phyloP scores from a whole-genome alignment of 495 filamentous ascomycete species.

The Penicillium paxilli region DNA sequence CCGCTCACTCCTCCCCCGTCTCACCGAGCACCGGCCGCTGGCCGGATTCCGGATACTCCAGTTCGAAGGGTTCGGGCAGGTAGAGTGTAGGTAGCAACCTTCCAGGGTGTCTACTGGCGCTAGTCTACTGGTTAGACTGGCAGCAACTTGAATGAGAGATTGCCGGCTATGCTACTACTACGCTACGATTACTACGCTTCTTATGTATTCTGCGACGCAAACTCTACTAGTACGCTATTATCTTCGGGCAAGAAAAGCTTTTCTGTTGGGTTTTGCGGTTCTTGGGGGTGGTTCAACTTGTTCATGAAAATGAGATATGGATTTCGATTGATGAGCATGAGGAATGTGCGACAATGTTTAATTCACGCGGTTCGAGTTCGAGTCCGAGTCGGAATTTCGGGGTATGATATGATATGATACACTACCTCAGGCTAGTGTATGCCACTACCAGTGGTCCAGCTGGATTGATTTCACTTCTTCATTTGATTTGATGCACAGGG shows the following conservation, averaged over 20 bases:
- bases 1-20: conserved; percentile 27
- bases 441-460: too few relatives aligned
- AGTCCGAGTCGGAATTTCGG: too few relatives aligned
- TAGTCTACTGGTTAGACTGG: background rate
- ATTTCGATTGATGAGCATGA: background rate
- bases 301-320: background rate
- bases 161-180: too few relatives aligned
- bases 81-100: too few relatives aligned
- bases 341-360: conserved; percentile 3
- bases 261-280: background rate
- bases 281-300: background rate
- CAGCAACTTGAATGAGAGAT: too few relatives aligned
- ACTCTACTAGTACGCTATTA: background rate
- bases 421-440: too few relatives aligned
- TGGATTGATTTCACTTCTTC: too few relatives aligned
- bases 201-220: background rate
- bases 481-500: too few relatives aligned
- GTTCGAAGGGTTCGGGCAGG: conserved; percentile 31
- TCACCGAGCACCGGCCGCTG: conserved; percentile 27
- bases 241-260: background rate
- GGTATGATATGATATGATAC: too few relatives aligned
- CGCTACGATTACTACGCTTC: background rate
- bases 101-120: too few relatives aligned
- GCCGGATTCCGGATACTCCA: conserved; percentile 57
- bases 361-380: background rate